A percentile compares a stretch with the other conserved stretches of the same genome.
Conservation (phyloP, 164 flowering plant species). For the Litsea cubeba region DNA sequence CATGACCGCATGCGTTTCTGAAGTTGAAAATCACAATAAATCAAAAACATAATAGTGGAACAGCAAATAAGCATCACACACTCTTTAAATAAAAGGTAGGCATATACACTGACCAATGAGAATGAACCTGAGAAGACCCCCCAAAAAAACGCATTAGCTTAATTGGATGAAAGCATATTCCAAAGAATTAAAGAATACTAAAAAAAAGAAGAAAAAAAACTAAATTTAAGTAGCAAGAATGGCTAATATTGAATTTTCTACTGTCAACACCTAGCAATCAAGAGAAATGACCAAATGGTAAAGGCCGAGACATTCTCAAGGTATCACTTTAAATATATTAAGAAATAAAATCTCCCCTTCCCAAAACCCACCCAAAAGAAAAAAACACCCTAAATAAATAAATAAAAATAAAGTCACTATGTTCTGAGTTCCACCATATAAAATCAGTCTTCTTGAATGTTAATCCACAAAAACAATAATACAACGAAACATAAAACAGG, state of each 20-base stretch:
- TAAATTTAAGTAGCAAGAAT: too few species aligned
- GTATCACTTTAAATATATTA: too few species aligned
- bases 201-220: too few species aligned
- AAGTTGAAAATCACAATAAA: not conserved
- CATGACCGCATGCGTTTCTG: not conserved
- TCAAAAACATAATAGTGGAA: not conserved
- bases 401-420: not conserved
- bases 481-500: too few species aligned
- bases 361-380: not conserved
- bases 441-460: not conserved
- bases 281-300: not conserved
- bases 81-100: too few species aligned
- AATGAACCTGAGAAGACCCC: not conserved
- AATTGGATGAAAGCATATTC: too few species aligned
- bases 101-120: not conserved
- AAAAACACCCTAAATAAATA: too few species aligned
- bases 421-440: not conserved
- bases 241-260: not conserved
- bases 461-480: not conserved
- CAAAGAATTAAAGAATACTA: not conserved
- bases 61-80: not conserved
- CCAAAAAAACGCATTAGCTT: not conserved
- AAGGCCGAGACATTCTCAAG: not conserved
- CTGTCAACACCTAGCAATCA: not conserved
- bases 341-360: too few species aligned